Conservation (phyloP, 306 rosid species). For the Adenanthera pavonina region DNA sequence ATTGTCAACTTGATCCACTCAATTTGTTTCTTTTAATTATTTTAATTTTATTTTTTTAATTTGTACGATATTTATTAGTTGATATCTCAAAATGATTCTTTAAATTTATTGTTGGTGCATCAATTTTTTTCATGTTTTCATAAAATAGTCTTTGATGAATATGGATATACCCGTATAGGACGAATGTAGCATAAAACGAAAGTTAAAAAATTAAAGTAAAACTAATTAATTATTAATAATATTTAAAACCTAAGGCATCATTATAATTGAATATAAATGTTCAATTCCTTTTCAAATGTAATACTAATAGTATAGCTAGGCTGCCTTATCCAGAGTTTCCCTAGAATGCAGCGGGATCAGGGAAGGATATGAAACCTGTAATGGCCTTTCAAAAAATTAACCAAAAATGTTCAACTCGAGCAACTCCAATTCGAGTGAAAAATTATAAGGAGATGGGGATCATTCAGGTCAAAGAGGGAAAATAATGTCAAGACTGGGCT, state of each 20-base stretch:
- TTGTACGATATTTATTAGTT: too few relatives aligned
- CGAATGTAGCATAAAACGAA: neutral
- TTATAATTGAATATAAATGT: neutral
- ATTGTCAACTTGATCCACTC: neutral
- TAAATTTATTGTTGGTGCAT: neutral
- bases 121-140: too few relatives aligned
- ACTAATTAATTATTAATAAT: neutral
- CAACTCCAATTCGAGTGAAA: slow-evolving; percentile 27
- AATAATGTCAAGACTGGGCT: slow-evolving; percentile 3
- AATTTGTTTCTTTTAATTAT: too few relatives aligned
- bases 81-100: neutral
- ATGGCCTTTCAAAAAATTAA: neutral
- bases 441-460: neutral
- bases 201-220: neutral
- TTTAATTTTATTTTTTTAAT: too few relatives aligned
- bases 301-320: neutral
- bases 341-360: neutral
- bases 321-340: neutral
- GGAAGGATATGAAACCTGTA: neutral
- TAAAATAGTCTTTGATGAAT: neutral
- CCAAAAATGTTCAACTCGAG: slow-evolving; percentile 5
- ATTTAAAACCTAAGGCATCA: neutral
- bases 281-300: neutral
- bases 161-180: neutral
- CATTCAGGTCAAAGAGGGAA: slow-evolving; percentile 39